Evolutionary conservation across 2,329 filamentous ascomycete genomes (phyloP), one percentile per base, ranked within the genome.

Genomic region (Dothiorella sarmentorum): DNA sequence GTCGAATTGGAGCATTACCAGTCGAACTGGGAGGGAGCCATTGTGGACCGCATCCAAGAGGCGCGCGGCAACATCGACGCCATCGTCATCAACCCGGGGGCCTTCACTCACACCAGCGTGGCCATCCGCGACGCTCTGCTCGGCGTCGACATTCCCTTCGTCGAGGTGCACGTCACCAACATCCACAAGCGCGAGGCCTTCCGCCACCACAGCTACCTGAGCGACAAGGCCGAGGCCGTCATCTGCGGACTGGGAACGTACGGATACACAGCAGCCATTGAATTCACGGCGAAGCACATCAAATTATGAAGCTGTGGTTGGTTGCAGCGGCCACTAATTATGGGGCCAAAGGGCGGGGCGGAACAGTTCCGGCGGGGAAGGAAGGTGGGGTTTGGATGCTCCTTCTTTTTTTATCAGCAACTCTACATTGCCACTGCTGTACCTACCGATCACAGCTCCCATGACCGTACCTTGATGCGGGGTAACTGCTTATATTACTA

Each of bases 81-180:
- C 62, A 82, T 89, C 63, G 76, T 92, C 67, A 90, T 92, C 76
- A 92, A 92, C 73, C 85, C 88, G 0, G 89, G 84, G 2, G 89
- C 82, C 0, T 85, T 85, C 65, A 91, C 89, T 1, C 89, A 93
- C 71, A 91, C 88, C 0, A 88, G 84, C 66, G 85, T 92, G 1
- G 87, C 85, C 0, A 79, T 92, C 60, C 79, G 89, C n/a, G 89
- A 92, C 70, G 88, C 89, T 0, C 73, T 92, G 24, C 70, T 85
- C 0, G 87, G 84, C 3, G 85, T 90, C 0, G 78, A 78, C 6
- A 84, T 91, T 20, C 89, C 88, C 0, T 92, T 91, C 65, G 77
- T 92, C 45, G 89, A 93, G 74, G 72, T 91, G n/a, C 89, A 92
- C 69, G 81, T 91, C 31, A 85, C 80, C 58, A 92, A 92, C 70